Base-by-base conservation (phyloP, 2,329 filamentous ascomycete species). In the Colletotrichum higginsianum region DNA sequence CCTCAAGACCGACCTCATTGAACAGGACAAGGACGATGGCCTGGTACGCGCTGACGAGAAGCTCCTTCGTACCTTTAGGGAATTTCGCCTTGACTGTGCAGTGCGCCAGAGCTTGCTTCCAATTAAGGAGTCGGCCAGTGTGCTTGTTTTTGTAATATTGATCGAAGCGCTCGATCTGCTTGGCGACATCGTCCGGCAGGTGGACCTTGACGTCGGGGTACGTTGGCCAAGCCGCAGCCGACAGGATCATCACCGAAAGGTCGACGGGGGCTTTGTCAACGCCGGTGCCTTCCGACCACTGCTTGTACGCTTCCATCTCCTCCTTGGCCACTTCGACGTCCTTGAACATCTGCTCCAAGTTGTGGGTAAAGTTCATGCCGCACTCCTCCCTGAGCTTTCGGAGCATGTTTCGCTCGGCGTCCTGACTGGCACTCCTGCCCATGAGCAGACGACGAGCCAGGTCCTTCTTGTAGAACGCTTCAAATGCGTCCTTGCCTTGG, bases 401-500 rank as follows among this genome's bases (percentile, higher is more conserved):
- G 58, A 99, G 88, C 96, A 99, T 99, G 82, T 93, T 97, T 74
- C 95, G 90, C 83, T 99, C 97, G 0, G 96, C 96, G 81, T 99
- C 96, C 67, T 96, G 93, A 78, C 94, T 98, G 26, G 96, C 95
- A 79, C 95, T 98, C 74, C 95, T 90, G 49, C 92, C 93, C 94
- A 98, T 95, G 66, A 99, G 87, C 52, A 99, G 84, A 57, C 96
- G 90, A 18, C 95, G 90, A 1, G 97, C 96, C 61, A 99, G 88
- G 78, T 98, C 96, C 78, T 96, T 97, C 86, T 99, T 99, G 88
- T 99, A 99, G 80, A 99, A 99, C 1, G 96, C 96, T 80, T 99
- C 96, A 74, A 99, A 99, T 0, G 98, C 94, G 66, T 97, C 96
- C 81, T 99, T 99, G 75, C 96, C 96, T 79, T 98, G 92, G 44